A percentile compares a stretch with the other conserved stretches of the same genome.
Evolutionary conservation across 768 basidiomycete genomes (phyloP).

Genomic region (Suillus bovinus): DNA sequence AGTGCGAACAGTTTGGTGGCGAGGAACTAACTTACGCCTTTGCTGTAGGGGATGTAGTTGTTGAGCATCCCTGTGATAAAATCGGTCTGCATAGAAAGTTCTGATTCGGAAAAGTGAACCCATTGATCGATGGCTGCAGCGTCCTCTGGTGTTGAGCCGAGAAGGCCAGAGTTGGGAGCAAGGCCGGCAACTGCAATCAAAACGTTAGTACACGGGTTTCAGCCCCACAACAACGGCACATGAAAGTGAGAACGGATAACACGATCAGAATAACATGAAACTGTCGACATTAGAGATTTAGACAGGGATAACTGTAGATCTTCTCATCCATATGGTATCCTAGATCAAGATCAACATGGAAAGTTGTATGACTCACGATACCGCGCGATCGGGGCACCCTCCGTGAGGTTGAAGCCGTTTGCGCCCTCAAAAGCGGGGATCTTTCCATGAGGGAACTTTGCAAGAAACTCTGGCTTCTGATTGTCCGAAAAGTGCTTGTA

Average conservation of each 20-base stretch:
- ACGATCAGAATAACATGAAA: conserved; percentile 16
- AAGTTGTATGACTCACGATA: conserved; percentile 59
- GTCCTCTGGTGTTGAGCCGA: conserved; percentile 65
- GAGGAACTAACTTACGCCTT: conserved; percentile 56
- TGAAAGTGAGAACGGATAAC: conserved; percentile 3
- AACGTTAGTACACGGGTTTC: conserved; percentile 14
- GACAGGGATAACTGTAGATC: conserved; percentile 73
- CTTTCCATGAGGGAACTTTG: conserved; percentile 81
- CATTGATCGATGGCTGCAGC: conserved; percentile 84
- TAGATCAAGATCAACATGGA: conserved; percentile 5
- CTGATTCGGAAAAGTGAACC: conserved; percentile 71
- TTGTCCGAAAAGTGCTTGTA: conserved; percentile 69
- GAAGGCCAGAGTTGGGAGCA: conserved; percentile 76
- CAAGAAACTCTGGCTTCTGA: conserved; percentile 65
- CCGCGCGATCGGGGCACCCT: conserved; percentile 78
- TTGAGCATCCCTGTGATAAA: conserved; percentile 44
- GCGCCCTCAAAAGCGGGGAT: conserved; percentile 79
- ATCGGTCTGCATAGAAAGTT: conserved; percentile 46
- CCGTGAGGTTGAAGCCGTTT: conserved; percentile 79
- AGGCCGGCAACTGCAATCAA: conserved; percentile 64
- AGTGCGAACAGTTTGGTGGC: conserved; percentile 3
- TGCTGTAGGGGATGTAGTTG: conserved; percentile 72
- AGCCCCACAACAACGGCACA: not conserved
- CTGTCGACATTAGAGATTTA: conserved; percentile 64
- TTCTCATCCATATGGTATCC: conserved; percentile 26